Percentiles rank a stretch among this genome's conserved stretches.
These are phyloP conservation scores for Sergeia podlipaevii DNA, from an alignment of 208 protist genomes.

Conservation along the genomic window DNA sequence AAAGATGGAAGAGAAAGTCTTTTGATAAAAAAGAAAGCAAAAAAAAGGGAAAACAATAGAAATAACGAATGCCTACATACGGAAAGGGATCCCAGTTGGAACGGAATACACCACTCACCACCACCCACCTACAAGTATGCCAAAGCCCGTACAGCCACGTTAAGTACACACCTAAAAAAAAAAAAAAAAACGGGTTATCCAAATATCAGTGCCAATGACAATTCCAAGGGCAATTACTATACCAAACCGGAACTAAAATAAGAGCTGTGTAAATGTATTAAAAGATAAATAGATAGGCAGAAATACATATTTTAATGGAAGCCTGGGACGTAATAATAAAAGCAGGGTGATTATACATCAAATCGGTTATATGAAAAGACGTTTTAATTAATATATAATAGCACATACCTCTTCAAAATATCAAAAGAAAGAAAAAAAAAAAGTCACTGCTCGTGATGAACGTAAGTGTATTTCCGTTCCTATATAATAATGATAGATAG, in stretches of 20 bases:
- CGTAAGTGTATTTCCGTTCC: neutral
- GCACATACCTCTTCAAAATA: too few relatives aligned
- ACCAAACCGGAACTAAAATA: too few relatives aligned
- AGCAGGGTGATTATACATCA: too few relatives aligned
- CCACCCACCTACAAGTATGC: neutral
- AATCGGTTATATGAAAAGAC: too few relatives aligned
- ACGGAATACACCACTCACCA: too few relatives aligned
- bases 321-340: too few relatives aligned
- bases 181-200: neutral
- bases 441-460: neutral
- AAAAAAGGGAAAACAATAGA: neutral
- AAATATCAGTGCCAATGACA: neutral
- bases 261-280: too few relatives aligned
- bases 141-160: neutral
- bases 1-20: neutral
- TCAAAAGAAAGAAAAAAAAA: slow-evolving; percentile 5
- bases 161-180: neutral
- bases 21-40: slow-evolving; percentile 2
- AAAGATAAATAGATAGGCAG: too few relatives aligned
- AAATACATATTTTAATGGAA: too few relatives aligned
- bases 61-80: neutral
- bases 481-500: neutral
- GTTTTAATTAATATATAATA: too few relatives aligned
- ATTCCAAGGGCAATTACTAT: too few relatives aligned
- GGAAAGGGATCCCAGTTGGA: too few relatives aligned